Conservation (phyloP, 225 moss, liverwort and hornwort species). For the Pseudisothecium myosuroides region DNA sequence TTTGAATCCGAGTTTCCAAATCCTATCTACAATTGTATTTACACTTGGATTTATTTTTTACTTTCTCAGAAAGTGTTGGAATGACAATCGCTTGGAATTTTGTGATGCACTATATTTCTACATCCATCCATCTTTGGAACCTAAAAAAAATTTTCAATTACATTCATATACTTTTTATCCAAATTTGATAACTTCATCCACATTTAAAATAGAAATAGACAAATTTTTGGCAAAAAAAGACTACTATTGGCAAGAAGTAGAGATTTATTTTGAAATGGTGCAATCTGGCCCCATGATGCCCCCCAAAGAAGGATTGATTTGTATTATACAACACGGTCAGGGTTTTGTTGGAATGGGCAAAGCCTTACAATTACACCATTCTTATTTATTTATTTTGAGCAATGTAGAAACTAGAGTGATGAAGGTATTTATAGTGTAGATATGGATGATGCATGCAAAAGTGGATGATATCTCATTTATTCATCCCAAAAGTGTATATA, state of each 20-base stretch:
- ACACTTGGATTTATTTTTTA: fast-evolving
- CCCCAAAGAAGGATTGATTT: neutral
- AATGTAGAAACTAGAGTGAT: fast-evolving
- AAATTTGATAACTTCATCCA: neutral
- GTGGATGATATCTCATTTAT: neutral
- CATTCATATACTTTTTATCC: neutral
- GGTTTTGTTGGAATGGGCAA: fast-evolving
- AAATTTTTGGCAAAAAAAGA: too few species aligned
- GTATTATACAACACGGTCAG: fast-evolving
- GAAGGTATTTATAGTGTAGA: neutral
- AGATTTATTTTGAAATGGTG: neutral
- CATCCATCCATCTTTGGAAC: neutral
- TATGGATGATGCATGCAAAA: neutral
- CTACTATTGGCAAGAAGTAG: neutral
- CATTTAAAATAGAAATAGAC: neutral
- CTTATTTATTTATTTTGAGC: neutral
- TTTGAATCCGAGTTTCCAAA: neutral
- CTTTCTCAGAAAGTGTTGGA: fast-evolving
- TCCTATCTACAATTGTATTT: neutral
- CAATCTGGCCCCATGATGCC: fast-evolving
- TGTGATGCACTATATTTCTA: neutral
- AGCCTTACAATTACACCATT: fast-evolving
- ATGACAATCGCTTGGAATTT: fast-evolving
- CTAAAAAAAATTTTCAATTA: fast-evolving
- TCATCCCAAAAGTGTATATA: neutral